Base-by-base conservation (phyloP, 2,329 filamentous ascomycete genomes). In the Paecilomyces dactylethromorphus region DNA sequence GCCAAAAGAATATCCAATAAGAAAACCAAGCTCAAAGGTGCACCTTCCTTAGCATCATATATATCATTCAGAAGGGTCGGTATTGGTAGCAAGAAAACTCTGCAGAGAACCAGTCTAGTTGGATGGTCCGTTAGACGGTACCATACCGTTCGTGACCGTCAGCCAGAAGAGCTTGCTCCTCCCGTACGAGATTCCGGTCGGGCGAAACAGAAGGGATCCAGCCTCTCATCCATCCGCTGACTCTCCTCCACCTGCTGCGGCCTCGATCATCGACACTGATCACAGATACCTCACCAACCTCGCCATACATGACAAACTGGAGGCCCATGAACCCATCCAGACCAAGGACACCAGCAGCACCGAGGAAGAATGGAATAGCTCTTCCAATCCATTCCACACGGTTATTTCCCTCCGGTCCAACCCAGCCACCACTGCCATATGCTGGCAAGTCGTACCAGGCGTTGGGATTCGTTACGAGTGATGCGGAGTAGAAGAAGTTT, bases 401-500 rank as follows among this genome's bases (percentile, higher is more conserved):
- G 18, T 81, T 73, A 63, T 79, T 86, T 3, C 86, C 86, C 10
- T 81, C 74, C 1, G 71, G 65, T 10, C 81, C 83, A 1, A 81
- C 85, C 84, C 86, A 87, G 58, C 84, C 84, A 54, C 83, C 79
- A 7, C 78, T 76, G 22, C 84, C 84, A 65, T 85, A 79, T 0
- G 86, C 74, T 0, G 76, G 74, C 57, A 81, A 84, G 63, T 84
- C 77, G 54, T 70, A 71, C 86, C 86, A 88, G 7, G 82, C 85
- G 61, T 82, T 82, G 1, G 86, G 86, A 66, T 88, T 88, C 2
- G 84, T 81, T 33, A 86, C 70, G 3, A 89, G 74, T 0, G 85
- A 87, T 29, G 76, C 71, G 10, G 84, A 86, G 74, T 89, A 89
- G 76, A 87, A 88, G 50, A 87, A 73, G 66, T 89, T 89, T 2